These are phyloP conservation scores for Cladophialophora carrionii DNA, from an alignment of 2,329 filamentous ascomycete genomes.

Conservation along the genomic window DNA sequence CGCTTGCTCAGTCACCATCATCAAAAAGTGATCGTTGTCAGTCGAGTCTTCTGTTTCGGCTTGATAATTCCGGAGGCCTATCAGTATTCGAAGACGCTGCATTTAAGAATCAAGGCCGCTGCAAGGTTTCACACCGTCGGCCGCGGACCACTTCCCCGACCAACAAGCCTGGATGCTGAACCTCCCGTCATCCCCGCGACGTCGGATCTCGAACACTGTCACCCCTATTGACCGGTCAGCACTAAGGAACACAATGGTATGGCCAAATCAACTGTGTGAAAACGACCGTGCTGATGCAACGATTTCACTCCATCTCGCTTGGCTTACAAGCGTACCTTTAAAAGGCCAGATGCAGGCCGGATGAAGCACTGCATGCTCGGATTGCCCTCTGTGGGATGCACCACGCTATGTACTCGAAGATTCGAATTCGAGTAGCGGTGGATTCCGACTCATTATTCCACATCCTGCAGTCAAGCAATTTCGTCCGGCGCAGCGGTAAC, in stretches of 20 bases:
- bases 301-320: conserved; percentile 13
- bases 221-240: conserved; percentile 18
- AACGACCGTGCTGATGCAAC: conserved; percentile 22
- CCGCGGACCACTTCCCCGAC: conserved; percentile 20
- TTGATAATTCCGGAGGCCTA: conserved; percentile 6
- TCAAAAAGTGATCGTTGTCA: conserved; percentile 41
- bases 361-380: background rate
- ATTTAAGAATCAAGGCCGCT: conserved; percentile 14
- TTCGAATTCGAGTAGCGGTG: background rate
- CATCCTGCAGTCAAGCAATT: background rate
- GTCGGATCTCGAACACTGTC: conserved; percentile 21
- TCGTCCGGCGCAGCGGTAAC: background rate
- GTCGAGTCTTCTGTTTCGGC: conserved; percentile 8
- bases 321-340: conserved; percentile 17
- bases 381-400: background rate
- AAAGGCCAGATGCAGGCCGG: background rate
- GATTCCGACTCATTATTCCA: background rate
- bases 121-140: conserved; percentile 22
- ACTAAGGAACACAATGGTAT: conserved; percentile 12
- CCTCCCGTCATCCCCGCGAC: conserved; percentile 25
- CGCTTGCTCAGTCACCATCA: conserved; percentile 42
- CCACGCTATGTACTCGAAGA: conserved; percentile 1
- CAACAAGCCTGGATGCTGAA: conserved; percentile 29
- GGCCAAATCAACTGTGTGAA: conserved; percentile 14
- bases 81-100: background rate